Evolutionary conservation across 2,329 filamentous ascomycete species (phyloP), one percentile per base, ranked within the genome.

Genomic region (Fusarium drepaniforme): DNA sequence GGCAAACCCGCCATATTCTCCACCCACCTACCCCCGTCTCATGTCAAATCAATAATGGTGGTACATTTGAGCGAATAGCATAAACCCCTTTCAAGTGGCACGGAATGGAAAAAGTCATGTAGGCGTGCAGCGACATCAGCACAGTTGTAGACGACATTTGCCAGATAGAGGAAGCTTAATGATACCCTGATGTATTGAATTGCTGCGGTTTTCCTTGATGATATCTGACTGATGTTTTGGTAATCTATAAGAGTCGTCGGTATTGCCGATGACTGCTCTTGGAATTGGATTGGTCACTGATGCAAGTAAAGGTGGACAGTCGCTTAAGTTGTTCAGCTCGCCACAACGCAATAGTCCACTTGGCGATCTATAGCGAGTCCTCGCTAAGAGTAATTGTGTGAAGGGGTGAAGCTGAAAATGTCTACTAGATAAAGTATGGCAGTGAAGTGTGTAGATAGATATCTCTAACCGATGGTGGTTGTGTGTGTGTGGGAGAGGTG

Each of bases 171-270:
- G 76, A 80, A 81, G 78, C 75, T 77, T 79, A 84, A 84, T 83
- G 82, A 84, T 84, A 84, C 83, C 83, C 83, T 77, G 78, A 77
- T 80, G 77, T 80, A 76, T 77, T 80, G 71, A 76, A 73, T 25
- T 37, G 30, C 44, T 61, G 64, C 38, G 5, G 35, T 44, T 42
- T 25, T 23, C 18, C n/a, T 4, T 4, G 16, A 66, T 72, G 60
- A 70, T 53, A 30, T 33, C 16, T 33, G 46, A 18, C 7, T 28
- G 23, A 44, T 11, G 4, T 59, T 15, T 5, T 3, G 2, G 23
- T 59, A 15, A 30, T 57, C 21, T 59, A 59, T 38, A 59, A 40
- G 57, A 59, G 25, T 13, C 11, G 33, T 25, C 57, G 49, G 49
- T 56, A 56, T 56, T 33, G 18, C 49, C 49, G 49, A 56, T 21